Evolutionary conservation across 2,329 filamentous ascomycete species (phyloP).

Genomic region (Verruconis gallopava): DNA sequence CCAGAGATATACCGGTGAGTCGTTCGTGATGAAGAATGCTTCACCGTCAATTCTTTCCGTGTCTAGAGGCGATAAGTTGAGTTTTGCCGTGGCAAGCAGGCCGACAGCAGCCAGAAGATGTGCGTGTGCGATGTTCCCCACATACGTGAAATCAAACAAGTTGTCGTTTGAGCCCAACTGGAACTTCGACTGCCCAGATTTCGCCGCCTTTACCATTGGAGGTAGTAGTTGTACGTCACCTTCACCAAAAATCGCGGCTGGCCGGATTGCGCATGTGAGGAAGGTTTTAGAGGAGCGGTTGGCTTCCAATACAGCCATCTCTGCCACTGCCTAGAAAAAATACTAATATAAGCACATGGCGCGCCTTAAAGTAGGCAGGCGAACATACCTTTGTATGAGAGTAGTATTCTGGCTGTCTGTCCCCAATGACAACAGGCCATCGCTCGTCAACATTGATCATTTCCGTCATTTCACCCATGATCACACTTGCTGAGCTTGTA

Average conservation of each 20-base stretch:
- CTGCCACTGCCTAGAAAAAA: conserved; percentile 52
- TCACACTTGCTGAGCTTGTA: conserved; percentile 77
- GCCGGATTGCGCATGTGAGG: conserved; percentile 66
- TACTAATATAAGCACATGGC: not conserved
- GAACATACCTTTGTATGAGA: conserved; percentile 11
- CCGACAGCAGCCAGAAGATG: conserved; percentile 70
- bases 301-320: conserved; percentile 64
- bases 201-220: conserved; percentile 47
- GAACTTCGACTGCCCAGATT: conserved; percentile 57
- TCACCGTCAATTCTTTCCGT: conserved; percentile 41
- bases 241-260: conserved; percentile 83
- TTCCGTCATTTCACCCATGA: conserved; percentile 24
- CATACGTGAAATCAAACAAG: conserved; percentile 59
- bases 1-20: conserved; percentile 80
- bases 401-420: conserved; percentile 10
- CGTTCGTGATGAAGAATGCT: conserved; percentile 84
- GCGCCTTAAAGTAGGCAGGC: not conserved
- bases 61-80: conserved; percentile 21
- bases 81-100: conserved; percentile 49
- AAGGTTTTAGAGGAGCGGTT: conserved; percentile 41
- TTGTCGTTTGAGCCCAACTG: conserved; percentile 59
- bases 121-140: conserved; percentile 58
- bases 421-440: conserved; percentile 9
- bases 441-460: conserved; percentile 11
- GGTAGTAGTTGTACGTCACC: conserved; percentile 68